Conservation (phyloP, 495 filamentous ascomycete species). For the Hypoxylon fuscum region DNA sequence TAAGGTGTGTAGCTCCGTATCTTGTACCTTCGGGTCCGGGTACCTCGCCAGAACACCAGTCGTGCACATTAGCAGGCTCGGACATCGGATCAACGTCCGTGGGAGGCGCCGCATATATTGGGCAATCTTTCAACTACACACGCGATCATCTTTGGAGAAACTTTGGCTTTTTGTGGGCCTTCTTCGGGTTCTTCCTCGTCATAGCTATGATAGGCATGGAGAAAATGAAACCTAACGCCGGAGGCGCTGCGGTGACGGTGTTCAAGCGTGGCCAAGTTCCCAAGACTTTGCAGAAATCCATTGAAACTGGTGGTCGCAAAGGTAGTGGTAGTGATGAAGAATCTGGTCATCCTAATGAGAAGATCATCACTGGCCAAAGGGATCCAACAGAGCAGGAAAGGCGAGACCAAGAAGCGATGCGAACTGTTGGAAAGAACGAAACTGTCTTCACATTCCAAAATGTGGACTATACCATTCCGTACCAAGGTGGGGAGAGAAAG, state of each 20-base stretch:
- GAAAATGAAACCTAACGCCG: constrained; percentile 73
- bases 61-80: constrained; percentile 66
- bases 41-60: constrained; percentile 54
- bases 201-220: constrained; percentile 73
- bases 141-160: constrained; percentile 74
- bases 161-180: constrained; percentile 71
- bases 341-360: constrained; percentile 25
- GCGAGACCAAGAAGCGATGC: constrained; percentile 20
- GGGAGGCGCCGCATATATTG: constrained; percentile 61
- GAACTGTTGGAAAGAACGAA: constrained; percentile 36
- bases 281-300: constrained; percentile 37
- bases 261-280: constrained; percentile 52
- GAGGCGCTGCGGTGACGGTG: constrained; percentile 74
- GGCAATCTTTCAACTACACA: constrained; percentile 64
- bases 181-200: constrained; percentile 69
- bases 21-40: constrained; percentile 54
- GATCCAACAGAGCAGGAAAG: constrained; percentile 8
- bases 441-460: constrained; percentile 74
- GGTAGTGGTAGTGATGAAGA: constrained; percentile 32
- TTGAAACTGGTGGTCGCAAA: constrained; percentile 36
- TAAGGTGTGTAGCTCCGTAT: constrained; percentile 45
- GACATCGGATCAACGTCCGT: constrained; percentile 57
- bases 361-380: constrained; percentile 11
- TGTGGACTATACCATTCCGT: constrained; percentile 75
- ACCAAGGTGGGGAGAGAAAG: constrained; percentile 64